A percentile compares a stretch with the other conserved stretches of the same genome.
phyloP scores from a whole-genome alignment of 345 rosid genomes.

The Hibiscus trionum region DNA sequence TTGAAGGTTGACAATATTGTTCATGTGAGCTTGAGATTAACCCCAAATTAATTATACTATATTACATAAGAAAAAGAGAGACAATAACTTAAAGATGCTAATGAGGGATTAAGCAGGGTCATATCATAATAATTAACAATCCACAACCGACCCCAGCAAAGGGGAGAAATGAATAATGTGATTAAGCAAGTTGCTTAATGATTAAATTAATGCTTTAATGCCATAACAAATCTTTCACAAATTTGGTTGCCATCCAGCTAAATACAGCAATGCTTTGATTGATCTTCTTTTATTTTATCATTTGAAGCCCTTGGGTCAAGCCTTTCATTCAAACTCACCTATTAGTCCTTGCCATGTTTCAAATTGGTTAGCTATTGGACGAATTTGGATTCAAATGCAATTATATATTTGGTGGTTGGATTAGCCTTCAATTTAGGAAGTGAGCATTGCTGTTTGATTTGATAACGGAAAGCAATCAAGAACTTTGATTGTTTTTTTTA shows the following conservation, averaged over 20 bases:
- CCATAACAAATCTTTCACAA: conserved; percentile 3
- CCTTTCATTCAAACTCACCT: conserved; percentile 4
- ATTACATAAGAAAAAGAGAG: neutral
- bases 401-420: conserved; percentile 1
- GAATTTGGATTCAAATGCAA: neutral
- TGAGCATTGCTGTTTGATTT: neutral
- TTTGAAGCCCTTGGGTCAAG: neutral
- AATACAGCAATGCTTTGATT: conserved; percentile 13
- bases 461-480: neutral
- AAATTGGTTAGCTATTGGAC: neutral
- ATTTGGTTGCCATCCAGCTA: conserved; percentile 19
- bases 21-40: conserved; percentile 6
- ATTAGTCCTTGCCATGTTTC: neutral
- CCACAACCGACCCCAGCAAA: neutral
- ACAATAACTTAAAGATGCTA: neutral
- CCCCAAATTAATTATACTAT: neutral
- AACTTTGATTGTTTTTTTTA: too few species aligned
- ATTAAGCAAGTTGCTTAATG: conserved; percentile 14
- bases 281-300: neutral
- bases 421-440: conserved; percentile 6
- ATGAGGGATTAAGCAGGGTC: neutral
- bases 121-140: neutral
- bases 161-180: neutral
- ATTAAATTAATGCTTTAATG: conserved; percentile 2
- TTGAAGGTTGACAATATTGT: neutral